These are phyloP conservation scores for Metschnikowia colocasiae DNA, from an alignment of 805 yeast species.

Conservation along the genomic window DNA sequence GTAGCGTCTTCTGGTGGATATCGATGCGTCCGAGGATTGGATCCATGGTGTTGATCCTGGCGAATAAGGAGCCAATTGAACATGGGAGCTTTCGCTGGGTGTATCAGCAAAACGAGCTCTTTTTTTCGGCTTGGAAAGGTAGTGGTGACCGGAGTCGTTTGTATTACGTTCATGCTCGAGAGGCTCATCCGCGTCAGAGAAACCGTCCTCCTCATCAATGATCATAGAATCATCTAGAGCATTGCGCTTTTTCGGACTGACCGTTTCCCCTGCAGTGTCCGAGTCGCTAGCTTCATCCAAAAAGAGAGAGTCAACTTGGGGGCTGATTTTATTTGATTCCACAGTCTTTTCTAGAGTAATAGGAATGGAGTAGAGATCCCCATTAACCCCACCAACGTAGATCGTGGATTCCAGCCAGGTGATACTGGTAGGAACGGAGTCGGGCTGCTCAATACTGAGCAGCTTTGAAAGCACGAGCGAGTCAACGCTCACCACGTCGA, in stretches of 20 bases:
- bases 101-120: slow-evolving; percentile 7
- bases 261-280: slow-evolving; percentile 12
- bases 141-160: slow-evolving; percentile 15
- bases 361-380: slow-evolving; percentile 29
- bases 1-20: slow-evolving; percentile 51
- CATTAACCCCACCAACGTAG: slow-evolving; percentile 43
- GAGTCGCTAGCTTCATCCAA: slow-evolving; percentile 19
- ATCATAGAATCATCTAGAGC: slow-evolving; percentile 33
- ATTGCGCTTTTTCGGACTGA: slow-evolving; percentile 26
- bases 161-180: slow-evolving; percentile 7
- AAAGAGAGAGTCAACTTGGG: slow-evolving; percentile 16
- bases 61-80: slow-evolving; percentile 60
- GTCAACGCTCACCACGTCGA: slow-evolving; percentile 54
- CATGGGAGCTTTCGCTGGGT: not conserved
- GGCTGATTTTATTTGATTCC: slow-evolving; percentile 1
- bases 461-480: slow-evolving; percentile 27
- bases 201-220: slow-evolving; percentile 19
- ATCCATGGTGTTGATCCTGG: slow-evolving; percentile 87
- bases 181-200: slow-evolving; percentile 4
- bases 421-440: slow-evolving; percentile 24
- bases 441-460: slow-evolving; percentile 25
- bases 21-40: slow-evolving; percentile 30
- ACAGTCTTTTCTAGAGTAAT: slow-evolving; percentile 4
- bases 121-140: slow-evolving; percentile 7
- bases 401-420: slow-evolving; percentile 28